Evolutionary conservation across 441 rosid genomes (phyloP).

Genomic region (Adansonia rubrostipa): DNA sequence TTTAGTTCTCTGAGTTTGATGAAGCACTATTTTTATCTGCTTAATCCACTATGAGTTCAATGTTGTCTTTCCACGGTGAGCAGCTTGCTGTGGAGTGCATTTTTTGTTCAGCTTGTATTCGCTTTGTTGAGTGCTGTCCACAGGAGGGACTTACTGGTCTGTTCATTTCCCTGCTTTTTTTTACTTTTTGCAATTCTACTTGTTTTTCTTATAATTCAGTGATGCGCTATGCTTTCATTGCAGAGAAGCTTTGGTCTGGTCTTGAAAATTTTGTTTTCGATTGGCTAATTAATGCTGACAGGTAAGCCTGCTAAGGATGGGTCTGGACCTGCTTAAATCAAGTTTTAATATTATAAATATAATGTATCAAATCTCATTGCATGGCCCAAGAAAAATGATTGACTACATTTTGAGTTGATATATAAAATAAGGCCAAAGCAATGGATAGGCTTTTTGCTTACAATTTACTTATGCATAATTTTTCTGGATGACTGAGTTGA

Average conservation of each 20-base stretch:
- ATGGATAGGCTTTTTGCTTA: slow-evolving; percentile 12
- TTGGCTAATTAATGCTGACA: slow-evolving; percentile 98
- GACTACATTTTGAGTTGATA: background rate
- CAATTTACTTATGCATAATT: slow-evolving; percentile 14
- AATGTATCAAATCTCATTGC: slow-evolving; percentile 16
- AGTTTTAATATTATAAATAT: slow-evolving; percentile 22
- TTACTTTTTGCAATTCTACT: slow-evolving; percentile 27
- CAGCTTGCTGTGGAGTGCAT: slow-evolving; percentile 99
- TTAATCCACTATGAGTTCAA: slow-evolving; percentile 30
- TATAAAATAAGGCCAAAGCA: slow-evolving; percentile 5
- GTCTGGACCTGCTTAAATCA: slow-evolving; percentile 19
- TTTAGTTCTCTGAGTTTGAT: background rate
- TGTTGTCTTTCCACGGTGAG: slow-evolving; percentile 34
- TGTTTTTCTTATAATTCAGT: slow-evolving; percentile 29
- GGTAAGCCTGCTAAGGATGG: slow-evolving; percentile 51
- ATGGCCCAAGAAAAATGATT: background rate
- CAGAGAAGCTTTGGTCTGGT: slow-evolving; percentile 99
- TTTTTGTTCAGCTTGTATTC: slow-evolving; percentile 99
- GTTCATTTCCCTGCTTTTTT: slow-evolving; percentile 33
- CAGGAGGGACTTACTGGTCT: slow-evolving; percentile 98
- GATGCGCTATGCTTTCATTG: slow-evolving; percentile 37
- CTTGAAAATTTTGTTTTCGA: slow-evolving; percentile 99
- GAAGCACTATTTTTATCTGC: background rate
- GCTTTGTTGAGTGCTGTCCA: slow-evolving; percentile 99
- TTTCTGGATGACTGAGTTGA: background rate